phyloP scores from a whole-genome alignment of 2,329 filamentous ascomycete species.

The Plectosphaerella cucumerina region DNA sequence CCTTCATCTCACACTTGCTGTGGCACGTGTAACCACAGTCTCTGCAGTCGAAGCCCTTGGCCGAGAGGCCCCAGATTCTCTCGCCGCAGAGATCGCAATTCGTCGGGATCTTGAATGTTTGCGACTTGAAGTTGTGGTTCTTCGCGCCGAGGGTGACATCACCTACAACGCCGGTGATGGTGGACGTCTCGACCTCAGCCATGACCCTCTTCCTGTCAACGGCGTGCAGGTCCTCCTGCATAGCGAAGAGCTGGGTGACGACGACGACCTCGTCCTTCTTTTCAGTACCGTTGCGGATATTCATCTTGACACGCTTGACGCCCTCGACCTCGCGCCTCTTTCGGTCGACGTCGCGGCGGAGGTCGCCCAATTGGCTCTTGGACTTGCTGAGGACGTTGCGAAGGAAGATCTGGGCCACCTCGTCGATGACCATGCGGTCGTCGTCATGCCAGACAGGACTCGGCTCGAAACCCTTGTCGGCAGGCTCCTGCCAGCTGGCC shows the following conservation, averaged over 20 bases:
- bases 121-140: constrained; percentile 97
- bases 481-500: constrained; percentile 74
- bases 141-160: constrained; percentile 89
- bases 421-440: constrained; percentile 78
- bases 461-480: constrained; percentile 83
- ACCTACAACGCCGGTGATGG: constrained; percentile 85
- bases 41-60: constrained; percentile 92
- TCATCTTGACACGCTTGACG: constrained; percentile 68
- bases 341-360: constrained; percentile 79
- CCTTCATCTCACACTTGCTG: constrained; percentile 98
- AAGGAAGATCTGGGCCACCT: constrained; percentile 81
- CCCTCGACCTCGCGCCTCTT: constrained; percentile 82
- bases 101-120: constrained; percentile 98
- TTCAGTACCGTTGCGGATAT: constrained; percentile 77
- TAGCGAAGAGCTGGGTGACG: constrained; percentile 74
- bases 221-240: constrained; percentile 83
- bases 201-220: constrained; percentile 79
- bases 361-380: constrained; percentile 75
- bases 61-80: constrained; percentile 92
- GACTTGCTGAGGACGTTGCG: constrained; percentile 90
- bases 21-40: constrained; percentile 98
- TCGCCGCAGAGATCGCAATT: constrained; percentile 97
- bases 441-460: constrained; percentile 98
- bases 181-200: constrained; percentile 88
- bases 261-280: constrained; percentile 85